Evolutionary conservation across 305 asterid genomes (phyloP).

Genomic region (Fraxinus dipetala): DNA sequence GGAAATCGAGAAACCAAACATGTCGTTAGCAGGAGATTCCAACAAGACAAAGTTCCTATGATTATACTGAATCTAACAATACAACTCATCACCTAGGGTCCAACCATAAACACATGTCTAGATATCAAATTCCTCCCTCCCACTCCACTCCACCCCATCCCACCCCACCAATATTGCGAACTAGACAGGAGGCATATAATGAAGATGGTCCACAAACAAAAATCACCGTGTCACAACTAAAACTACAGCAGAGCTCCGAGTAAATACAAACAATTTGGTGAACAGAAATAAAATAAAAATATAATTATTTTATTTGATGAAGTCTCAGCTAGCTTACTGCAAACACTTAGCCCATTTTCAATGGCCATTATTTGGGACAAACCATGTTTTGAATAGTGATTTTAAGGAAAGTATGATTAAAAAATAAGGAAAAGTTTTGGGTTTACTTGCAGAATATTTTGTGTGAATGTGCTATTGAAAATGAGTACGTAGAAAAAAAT

Average conservation of each 20-base stretch:
- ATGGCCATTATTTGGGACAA: no score
- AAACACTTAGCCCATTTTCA: neutral
- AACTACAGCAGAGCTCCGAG: neutral
- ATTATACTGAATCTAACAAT: conserved; percentile 2
- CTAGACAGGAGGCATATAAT: neutral
- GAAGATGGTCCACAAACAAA: neutral
- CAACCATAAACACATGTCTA: conserved; percentile 13
- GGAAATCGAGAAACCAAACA: conserved; percentile 19
- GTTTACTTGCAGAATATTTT: no score
- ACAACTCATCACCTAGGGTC: neutral
- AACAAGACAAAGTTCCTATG: conserved; percentile 12
- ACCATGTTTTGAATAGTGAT: no score
- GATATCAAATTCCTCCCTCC: conserved; percentile 1
- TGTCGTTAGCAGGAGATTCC: conserved; percentile 3
- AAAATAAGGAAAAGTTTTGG: no score
- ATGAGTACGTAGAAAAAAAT: no score
- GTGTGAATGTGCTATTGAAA: no score
- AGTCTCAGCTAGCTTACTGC: neutral
- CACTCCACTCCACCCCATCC: neutral
- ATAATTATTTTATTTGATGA: neutral
- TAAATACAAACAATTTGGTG: neutral
- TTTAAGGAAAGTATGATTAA: no score
- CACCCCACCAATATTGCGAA: neutral
- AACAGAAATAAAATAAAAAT: neutral
- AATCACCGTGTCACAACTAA: neutral